Evolutionary conservation across 371 early-diverging fungal genomes (phyloP).

Genomic region (Blakeslea trispora): DNA sequence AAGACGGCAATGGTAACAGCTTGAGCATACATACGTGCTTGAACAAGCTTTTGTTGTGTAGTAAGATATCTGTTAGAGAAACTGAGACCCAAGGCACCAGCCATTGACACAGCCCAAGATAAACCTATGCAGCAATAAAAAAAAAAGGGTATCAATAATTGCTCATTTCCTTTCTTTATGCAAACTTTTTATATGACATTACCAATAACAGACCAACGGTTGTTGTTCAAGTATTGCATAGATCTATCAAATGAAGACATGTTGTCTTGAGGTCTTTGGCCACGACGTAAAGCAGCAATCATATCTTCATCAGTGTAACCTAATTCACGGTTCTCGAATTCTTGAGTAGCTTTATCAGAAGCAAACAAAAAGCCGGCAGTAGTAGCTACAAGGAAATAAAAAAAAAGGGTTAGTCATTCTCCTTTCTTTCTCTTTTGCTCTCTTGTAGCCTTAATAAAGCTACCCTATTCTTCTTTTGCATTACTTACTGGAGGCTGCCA

Average conservation of each 20-base stretch:
- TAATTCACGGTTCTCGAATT: slow-evolving; percentile 40
- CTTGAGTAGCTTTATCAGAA: slow-evolving; percentile 39
- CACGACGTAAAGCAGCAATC: slow-evolving; percentile 20
- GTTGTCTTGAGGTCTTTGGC: slow-evolving; percentile 11
- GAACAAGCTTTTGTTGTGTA: slow-evolving; percentile 73
- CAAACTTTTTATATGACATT: slow-evolving; percentile 14
- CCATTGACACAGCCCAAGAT: slow-evolving; percentile 73
- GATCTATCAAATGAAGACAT: slow-evolving; percentile 28
- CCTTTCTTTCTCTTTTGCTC: no score
- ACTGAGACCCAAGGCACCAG: slow-evolving; percentile 63
- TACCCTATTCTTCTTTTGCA: neutral
- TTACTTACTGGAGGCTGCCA: slow-evolving; percentile 42
- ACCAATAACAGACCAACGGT: slow-evolving; percentile 59
- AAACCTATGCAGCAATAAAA: slow-evolving; percentile 38
- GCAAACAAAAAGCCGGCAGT: slow-evolving; percentile 52
- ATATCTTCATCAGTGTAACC: slow-evolving; percentile 50
- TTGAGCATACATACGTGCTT: slow-evolving; percentile 75
- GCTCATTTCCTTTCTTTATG: neutral
- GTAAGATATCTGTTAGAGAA: slow-evolving; percentile 70
- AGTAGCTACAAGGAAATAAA: slow-evolving; percentile 36
- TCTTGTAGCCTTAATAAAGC: no score
- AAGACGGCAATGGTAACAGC: slow-evolving; percentile 52
- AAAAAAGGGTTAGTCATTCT: neutral
- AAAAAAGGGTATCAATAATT: slow-evolving; percentile 1
- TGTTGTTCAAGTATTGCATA: slow-evolving; percentile 44